phyloP scores from a whole-genome alignment of 352 stramenopile genomes.

The Phytophthora meadii region DNA sequence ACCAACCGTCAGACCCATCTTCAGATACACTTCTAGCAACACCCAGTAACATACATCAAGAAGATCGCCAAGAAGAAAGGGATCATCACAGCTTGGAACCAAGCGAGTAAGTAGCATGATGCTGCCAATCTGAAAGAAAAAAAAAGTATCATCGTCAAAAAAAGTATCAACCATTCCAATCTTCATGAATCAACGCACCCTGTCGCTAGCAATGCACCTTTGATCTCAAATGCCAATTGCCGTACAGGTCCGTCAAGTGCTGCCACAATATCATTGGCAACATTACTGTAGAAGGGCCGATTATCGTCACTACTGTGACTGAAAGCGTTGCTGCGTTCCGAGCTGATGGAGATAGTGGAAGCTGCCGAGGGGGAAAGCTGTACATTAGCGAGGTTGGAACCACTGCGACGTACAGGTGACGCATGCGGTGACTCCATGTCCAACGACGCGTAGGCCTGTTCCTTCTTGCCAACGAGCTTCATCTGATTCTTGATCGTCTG shows the following conservation, averaged over 20 bases:
- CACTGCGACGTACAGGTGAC: slow-evolving; percentile 38
- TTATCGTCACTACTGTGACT: slow-evolving; percentile 10
- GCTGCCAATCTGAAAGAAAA: slow-evolving; percentile 62
- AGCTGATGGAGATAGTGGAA: slow-evolving; percentile 43
- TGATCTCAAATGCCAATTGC: slow-evolving; percentile 80
- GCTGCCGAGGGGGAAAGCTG: slow-evolving; percentile 55
- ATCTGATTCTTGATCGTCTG: slow-evolving; percentile 33
- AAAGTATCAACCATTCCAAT: not conserved
- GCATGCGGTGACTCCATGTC: slow-evolving; percentile 69
- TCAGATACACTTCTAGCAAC: not conserved
- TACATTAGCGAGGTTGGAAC: slow-evolving; percentile 43
- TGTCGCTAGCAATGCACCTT: slow-evolving; percentile 82
- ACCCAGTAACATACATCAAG: slow-evolving; percentile 64
- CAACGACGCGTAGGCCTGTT: slow-evolving; percentile 77
- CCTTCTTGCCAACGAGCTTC: slow-evolving; percentile 79
- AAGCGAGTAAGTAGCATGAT: slow-evolving; percentile 82
- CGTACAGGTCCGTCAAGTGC: slow-evolving; percentile 72
- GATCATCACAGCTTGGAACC: slow-evolving; percentile 86
- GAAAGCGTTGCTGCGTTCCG: slow-evolving; percentile 35
- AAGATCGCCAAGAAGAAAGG: slow-evolving; percentile 91
- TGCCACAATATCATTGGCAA: slow-evolving; percentile 65
- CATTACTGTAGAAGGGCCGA: slow-evolving; percentile 53
- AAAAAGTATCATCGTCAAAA: slow-evolving; percentile 7
- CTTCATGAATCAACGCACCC: slow-evolving; percentile 47
- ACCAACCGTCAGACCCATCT: not conserved